Evolutionary conservation across 2,329 filamentous ascomycete species (phyloP), one percentile per base, ranked within the genome.

Genomic region (Ophiocordyceps camponoti-floridani): DNA sequence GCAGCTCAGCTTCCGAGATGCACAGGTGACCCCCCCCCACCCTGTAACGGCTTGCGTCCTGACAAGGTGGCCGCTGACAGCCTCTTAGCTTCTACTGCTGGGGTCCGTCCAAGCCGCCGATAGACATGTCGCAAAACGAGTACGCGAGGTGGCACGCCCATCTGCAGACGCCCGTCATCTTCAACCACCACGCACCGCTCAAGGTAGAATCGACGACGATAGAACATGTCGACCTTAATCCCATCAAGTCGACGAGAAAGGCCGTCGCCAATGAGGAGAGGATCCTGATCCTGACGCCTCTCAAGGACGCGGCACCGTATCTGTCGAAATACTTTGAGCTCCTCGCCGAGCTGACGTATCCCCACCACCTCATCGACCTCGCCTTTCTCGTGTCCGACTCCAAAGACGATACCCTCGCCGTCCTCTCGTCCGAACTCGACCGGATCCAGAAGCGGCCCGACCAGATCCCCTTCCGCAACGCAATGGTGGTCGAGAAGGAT

Each of bases 311-410:
- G 47, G 77, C 86, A 10, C 70, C 70, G 12, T 85, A 85, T 61
- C 71, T 98, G 45, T 75, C 77, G 48, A 87, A 89, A 62, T 89
- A 96, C 65, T 96, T 98, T 60, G 87, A 96, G 60, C 79, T 98
- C 38, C 69, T 98, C 53, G 79, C 82, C 49, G 78, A 91, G 60
- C 73, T 98, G 52, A 87, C 85, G 4, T 98, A 98, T 58, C 91
- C 91, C 12, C 91, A 98, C 64, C 74, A 91, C 50, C 73, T 98
- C 46, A 96, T 98, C 58, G 91, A 98, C 59, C 72, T 98, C 44
- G 91, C 78, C 23, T 98, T 98, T 66, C 75, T 98, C 26, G 86
- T 98, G 45, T 84, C 87, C 52, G 91, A 98, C 61, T 89, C 84
- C 46, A 77, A 70, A 38, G 91, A 98, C 58, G 88, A 96, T 55